A percentile compares a stretch with the other conserved stretches of the same genome.
These are phyloP conservation scores for Sugiyamaella grinbergsii DNA, from an alignment of 1,139 yeast genomes.

Conservation along the genomic window DNA sequence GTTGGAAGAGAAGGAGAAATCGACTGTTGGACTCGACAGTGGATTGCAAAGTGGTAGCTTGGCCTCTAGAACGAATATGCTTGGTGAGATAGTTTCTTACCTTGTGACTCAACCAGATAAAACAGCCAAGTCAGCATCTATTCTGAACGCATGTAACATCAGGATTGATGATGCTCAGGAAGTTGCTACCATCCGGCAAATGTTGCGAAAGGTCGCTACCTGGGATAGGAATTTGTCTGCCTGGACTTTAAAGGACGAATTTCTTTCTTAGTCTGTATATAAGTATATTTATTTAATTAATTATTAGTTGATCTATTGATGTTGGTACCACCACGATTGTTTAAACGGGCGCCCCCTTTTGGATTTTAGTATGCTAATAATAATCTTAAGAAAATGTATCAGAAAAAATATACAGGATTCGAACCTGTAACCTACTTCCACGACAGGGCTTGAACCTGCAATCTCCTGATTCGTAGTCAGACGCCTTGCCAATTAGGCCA, in stretches of 20 bases:
- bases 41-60: slow-evolving; percentile 20
- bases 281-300: too few species aligned
- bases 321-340: too few species aligned
- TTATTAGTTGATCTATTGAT: too few species aligned
- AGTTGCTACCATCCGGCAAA: slow-evolving; percentile 63
- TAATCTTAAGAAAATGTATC: too few species aligned
- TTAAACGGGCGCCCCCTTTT: too few species aligned
- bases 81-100: slow-evolving; percentile 39
- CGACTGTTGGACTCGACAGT: slow-evolving; percentile 30
- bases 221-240: slow-evolving; percentile 63
- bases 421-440: too few species aligned
- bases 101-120: slow-evolving; percentile 37
- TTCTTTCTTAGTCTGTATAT: slow-evolving; percentile 25
- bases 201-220: slow-evolving; percentile 65
- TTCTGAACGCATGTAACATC: slow-evolving; percentile 55
- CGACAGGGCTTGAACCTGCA: too few species aligned
- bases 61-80: slow-evolving; percentile 32
- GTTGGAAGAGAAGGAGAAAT: slow-evolving; percentile 32
- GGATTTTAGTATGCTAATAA: too few species aligned
- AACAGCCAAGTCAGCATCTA: slow-evolving; percentile 52
- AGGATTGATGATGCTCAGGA: slow-evolving; percentile 56
- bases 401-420: too few species aligned
- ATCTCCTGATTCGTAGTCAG: too few species aligned
- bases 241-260: slow-evolving; percentile 69
- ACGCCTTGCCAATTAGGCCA: too few species aligned